Conservation (phyloP, 164 flowering plant species). For the Piper betle region DNA sequence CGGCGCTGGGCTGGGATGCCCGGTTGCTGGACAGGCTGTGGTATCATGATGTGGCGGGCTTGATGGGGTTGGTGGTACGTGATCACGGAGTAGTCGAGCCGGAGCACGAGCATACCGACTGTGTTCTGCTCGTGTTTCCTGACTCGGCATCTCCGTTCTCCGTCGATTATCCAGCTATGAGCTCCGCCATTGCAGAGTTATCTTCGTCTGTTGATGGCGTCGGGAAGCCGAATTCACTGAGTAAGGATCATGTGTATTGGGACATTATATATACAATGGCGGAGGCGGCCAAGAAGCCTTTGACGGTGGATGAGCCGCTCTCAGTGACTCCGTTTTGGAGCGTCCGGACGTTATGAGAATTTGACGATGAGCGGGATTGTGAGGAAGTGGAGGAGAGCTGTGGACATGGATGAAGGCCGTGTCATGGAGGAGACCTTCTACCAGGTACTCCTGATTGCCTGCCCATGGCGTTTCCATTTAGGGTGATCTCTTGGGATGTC, state of each 20-base stretch:
- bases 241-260: constrained; percentile 86
- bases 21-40: constrained; percentile 77
- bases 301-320: constrained; percentile 14
- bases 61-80: constrained; percentile 45
- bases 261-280: constrained; percentile 76
- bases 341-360: constrained; percentile 38
- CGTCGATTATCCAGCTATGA: constrained; percentile 41
- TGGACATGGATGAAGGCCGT: constrained; percentile 80
- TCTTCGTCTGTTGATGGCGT: constrained; percentile 43
- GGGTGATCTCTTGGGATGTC: constrained; percentile 78
- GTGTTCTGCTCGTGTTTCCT: constrained; percentile 67
- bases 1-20: constrained; percentile 78
- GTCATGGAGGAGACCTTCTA: constrained; percentile 60
- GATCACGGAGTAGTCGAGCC: constrained; percentile 27
- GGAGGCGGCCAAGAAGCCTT: constrained; percentile 64
- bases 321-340: constrained; percentile 27
- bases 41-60: constrained; percentile 39
- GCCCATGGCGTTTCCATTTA: constrained; percentile 69
- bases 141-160: constrained; percentile 23
- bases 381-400: constrained; percentile 88
- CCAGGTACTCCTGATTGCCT: constrained; percentile 77
- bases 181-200: constrained; percentile 30
- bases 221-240: constrained; percentile 67
- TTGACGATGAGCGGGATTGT: constrained; percentile 54
- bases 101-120: constrained; percentile 91